A percentile compares a stretch with the other conserved stretches of the same genome.
phyloP scores from a whole-genome alignment of 2,329 filamentous ascomycete species.

The Hirsutella rhossiliensis region DNA sequence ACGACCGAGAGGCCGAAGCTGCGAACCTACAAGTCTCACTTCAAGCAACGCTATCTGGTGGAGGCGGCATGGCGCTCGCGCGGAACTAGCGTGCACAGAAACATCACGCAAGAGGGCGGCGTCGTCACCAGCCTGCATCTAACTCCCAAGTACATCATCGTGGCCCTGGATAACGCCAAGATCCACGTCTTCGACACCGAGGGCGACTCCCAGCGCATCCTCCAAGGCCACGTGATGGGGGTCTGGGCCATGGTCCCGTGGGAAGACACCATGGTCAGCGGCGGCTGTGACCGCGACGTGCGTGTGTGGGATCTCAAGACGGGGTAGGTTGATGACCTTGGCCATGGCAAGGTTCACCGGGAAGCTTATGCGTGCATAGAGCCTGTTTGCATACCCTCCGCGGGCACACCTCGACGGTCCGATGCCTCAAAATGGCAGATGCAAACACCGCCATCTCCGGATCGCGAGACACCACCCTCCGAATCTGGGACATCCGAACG shows the following conservation, averaged over 20 bases:
- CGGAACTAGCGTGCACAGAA: constrained; percentile 68
- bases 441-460: constrained; percentile 89
- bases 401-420: constrained; percentile 91
- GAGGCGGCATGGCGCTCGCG: constrained; percentile 94
- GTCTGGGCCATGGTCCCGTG: constrained; percentile 99
- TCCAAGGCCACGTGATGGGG: constrained; percentile 98
- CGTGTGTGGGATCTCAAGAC: constrained; percentile 93
- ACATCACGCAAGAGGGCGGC: constrained; percentile 91
- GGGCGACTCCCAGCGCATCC: constrained; percentile 77
- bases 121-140: constrained; percentile 93
- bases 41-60: constrained; percentile 94
- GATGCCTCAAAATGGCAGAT: constrained; percentile 96
- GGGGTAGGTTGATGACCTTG: constrained; percentile 41
- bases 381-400: constrained; percentile 71
- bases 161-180: constrained; percentile 94
- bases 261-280: constrained; percentile 89
- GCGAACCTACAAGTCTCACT: constrained; percentile 87
- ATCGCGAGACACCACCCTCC: constrained; percentile 84
- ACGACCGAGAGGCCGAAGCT: constrained; percentile 44
- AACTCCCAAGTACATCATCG: constrained; percentile 92
- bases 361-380: constrained; percentile 28
- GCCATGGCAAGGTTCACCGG: neutral
- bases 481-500: constrained; percentile 87
- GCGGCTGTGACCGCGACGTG: constrained; percentile 92
- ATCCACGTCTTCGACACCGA: constrained; percentile 96